Conservation (phyloP, 352 stramenopile genomes). For the Globisporangium barbulae region DNA sequence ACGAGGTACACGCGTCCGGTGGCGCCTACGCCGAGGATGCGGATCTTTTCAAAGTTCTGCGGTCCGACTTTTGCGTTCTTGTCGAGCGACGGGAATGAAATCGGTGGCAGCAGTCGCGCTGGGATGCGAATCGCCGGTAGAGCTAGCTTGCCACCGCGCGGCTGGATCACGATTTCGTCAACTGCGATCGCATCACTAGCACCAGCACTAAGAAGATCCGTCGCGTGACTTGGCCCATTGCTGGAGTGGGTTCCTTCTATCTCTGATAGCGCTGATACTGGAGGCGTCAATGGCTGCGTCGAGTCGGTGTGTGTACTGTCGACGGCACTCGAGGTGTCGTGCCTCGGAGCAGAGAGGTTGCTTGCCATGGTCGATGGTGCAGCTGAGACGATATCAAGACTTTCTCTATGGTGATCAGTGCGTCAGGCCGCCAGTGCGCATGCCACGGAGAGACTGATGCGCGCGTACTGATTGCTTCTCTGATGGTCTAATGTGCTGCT, state of each 20-base stretch:
- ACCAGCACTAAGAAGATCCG: background rate
- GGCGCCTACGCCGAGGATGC: conserved; percentile 35
- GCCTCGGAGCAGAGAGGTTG: background rate
- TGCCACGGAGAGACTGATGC: background rate
- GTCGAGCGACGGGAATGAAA: conserved; percentile 14
- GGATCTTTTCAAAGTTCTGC: conserved; percentile 53
- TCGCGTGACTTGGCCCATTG: background rate
- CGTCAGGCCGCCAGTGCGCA: background rate
- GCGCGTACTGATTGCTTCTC: background rate
- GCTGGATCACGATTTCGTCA: conserved; percentile 4
- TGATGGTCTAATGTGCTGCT: background rate
- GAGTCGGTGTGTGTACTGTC: background rate
- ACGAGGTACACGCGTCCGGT: conserved; percentile 49
- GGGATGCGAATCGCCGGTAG: conserved; percentile 2
- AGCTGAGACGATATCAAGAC: background rate
- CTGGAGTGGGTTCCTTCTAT: background rate
- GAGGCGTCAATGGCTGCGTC: background rate
- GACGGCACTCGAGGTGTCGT: background rate
- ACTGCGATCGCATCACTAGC: background rate
- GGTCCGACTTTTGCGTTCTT: conserved; percentile 24
- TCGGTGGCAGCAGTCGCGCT: background rate
- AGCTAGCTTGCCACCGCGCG: background rate
- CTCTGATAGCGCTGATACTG: background rate
- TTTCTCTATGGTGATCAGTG: background rate
- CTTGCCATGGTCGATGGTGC: background rate